Base-by-base conservation (phyloP, 148 eudicot species). In the Persicaria maculosa region DNA sequence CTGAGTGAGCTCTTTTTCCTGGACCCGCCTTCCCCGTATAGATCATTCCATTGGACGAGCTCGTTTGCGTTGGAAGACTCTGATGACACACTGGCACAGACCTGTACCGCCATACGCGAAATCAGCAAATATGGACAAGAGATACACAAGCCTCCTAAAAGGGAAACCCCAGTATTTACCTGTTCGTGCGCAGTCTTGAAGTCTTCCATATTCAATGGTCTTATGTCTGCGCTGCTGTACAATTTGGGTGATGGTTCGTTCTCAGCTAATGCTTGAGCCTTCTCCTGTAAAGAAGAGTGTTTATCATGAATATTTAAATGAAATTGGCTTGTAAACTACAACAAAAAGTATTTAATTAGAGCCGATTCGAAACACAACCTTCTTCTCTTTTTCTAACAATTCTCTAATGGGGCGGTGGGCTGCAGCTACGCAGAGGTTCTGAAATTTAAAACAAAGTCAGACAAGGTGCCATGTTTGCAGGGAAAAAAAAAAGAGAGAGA, bases 21-120 rank as follows among this genome's bases (percentile, higher is more conserved):
- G 31, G 75, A 73, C 10, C 75, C 75, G 11, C 75, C 75, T 55
- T 73, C 75, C 14, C 75, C 75, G 25, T 73, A 73, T 1, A 73
- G 75, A 14, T 73, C 67, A 14, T 73, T 73, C 75, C 75, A 73
- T 44, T 31, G 67, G 9, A 2, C n/a, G 8, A 73, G 75, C 75
- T 73, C 75, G 12, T 17, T 36, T 4, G 16, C 54, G 62, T 50
- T 73, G 46, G 65, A 15, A 4, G 62, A 52, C 62, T 73, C 75
- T 4, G 75, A 73, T 16, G 75, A 52, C 12, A 73, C 59, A 53
- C 75, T 73, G 14, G 75, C 75, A 50, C 62, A 52, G 4, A 73
- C 75, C 75, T 73, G 75, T 40, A 46, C 7, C 6, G 4, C 6
- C 11, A 68, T 70, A 25, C 9, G 7, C 19, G 36, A 57, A 57